These are phyloP conservation scores for Cladosporium oxysporum DNA, from an alignment of 2,329 filamentous ascomycete species.

Conservation along the genomic window DNA sequence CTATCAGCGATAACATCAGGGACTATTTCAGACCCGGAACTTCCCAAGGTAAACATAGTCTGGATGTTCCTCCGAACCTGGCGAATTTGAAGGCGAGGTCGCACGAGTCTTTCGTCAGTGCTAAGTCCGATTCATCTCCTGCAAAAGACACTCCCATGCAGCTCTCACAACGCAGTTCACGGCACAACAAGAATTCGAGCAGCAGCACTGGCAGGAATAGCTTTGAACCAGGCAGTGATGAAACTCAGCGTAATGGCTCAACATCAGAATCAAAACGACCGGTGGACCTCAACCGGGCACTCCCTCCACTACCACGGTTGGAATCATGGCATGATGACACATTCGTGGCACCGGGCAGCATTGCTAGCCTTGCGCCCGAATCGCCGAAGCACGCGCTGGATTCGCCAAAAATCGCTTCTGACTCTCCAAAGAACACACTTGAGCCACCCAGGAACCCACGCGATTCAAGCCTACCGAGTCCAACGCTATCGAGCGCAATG, in stretches of 20 bases:
- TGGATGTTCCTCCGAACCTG: constrained; percentile 34
- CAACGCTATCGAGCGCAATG: constrained; percentile 17
- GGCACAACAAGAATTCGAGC: constrained; percentile 21
- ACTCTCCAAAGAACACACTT: constrained; percentile 10
- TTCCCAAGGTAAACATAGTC: constrained; percentile 28
- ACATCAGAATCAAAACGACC: constrained; percentile 18
- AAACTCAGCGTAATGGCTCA: constrained; percentile 18
- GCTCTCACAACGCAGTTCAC: constrained; percentile 11
- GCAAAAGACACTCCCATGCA: constrained; percentile 21
- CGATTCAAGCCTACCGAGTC: constrained; percentile 24
- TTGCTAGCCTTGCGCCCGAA: not conserved
- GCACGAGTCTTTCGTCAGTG: constrained; percentile 30
- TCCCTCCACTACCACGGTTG: constrained; percentile 50
- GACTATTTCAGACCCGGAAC: constrained; percentile 45
- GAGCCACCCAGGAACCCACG: constrained; percentile 11
- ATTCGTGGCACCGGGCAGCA: constrained; percentile 16
- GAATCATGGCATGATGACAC: constrained; percentile 40
- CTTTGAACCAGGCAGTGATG: constrained; percentile 20
- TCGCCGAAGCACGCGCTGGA: not conserved
- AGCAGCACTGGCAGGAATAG: constrained; percentile 23
- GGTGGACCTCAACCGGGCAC: constrained; percentile 49
- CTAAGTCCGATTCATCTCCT: constrained; percentile 23
- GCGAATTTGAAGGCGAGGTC: constrained; percentile 30
- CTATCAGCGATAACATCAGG: constrained; percentile 33
- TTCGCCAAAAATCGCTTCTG: not conserved